phyloP scores from a whole-genome alignment of 176 grass and related monocot genomes.

The Tillandsia leiboldiana region DNA sequence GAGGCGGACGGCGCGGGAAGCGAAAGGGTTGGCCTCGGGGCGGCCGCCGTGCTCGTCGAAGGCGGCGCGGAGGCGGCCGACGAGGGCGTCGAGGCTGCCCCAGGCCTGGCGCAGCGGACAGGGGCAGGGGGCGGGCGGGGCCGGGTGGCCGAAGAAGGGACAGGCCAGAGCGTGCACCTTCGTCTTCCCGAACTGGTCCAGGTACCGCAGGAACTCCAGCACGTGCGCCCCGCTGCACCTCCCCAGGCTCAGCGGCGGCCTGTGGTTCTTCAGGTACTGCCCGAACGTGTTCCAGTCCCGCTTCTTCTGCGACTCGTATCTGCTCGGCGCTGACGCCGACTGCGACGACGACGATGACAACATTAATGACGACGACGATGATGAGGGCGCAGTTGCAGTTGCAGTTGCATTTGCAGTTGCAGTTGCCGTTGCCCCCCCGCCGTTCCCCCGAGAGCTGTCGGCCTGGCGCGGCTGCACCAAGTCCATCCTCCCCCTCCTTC shows the following conservation, averaged over 20 bases:
- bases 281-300: constrained; percentile 95
- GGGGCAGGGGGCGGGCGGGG: constrained; percentile 68
- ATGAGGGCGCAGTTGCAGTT: neutral
- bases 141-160: constrained; percentile 89
- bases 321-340: constrained; percentile 16
- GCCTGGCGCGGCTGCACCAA: no score
- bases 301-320: constrained; percentile 50
- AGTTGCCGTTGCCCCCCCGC: no score
- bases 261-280: constrained; percentile 88
- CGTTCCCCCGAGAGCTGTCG: no score
- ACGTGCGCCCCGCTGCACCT: constrained; percentile 92
- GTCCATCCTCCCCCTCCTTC: no score
- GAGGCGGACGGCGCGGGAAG: constrained; percentile 74
- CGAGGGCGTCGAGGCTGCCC: constrained; percentile 87
- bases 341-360: neutral
- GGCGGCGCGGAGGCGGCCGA: constrained; percentile 76
- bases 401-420: no score
- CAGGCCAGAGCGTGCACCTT: constrained; percentile 68
- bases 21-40: constrained; percentile 86
- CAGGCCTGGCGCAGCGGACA: constrained; percentile 90
- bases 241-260: constrained; percentile 61
- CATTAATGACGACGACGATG: neutral
- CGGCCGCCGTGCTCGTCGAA: constrained; percentile 85
- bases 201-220: constrained; percentile 87
- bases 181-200: constrained; percentile 96